A percentile compares a stretch with the other conserved stretches of the same genome.
These are phyloP conservation scores for Orbilia oligospora DNA, from an alignment of 2,329 filamentous ascomycete species.

Conservation along the genomic window DNA sequence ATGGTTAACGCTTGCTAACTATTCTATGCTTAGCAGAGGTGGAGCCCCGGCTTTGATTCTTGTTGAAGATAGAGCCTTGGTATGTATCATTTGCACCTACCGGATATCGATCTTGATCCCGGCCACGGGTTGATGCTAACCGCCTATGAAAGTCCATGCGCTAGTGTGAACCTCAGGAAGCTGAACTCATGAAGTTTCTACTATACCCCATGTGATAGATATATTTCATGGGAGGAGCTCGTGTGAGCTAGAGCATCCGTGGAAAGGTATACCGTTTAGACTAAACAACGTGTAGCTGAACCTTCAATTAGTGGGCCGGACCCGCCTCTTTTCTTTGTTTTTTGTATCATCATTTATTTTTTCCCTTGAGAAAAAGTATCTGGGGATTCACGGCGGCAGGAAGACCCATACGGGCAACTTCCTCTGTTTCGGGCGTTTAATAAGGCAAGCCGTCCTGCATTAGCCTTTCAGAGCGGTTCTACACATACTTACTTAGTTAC, in stretches of 20 bases:
- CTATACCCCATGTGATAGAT: conserved; percentile 12
- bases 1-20: neutral
- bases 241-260: conserved; percentile 17
- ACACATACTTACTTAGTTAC: neutral
- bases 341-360: too few species aligned
- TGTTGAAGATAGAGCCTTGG: neutral
- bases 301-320: conserved; percentile 8
- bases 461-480: neutral
- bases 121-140: neutral
- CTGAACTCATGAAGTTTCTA: neutral
- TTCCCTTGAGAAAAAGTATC: too few species aligned
- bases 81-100: conserved; percentile 9
- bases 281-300: neutral
- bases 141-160: neutral
- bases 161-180: neutral
- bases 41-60: neutral
- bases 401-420: conserved; percentile 10
- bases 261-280: conserved; percentile 9
- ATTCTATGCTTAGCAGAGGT: neutral
- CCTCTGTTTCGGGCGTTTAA: neutral
- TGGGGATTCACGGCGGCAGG: neutral
- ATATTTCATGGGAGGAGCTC: conserved; percentile 15
- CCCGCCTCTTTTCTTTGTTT: neutral
- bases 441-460: neutral
- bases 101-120: neutral